Conservation (phyloP, 2,329 filamentous ascomycete genomes). For the Fusarium gaditjirri region DNA sequence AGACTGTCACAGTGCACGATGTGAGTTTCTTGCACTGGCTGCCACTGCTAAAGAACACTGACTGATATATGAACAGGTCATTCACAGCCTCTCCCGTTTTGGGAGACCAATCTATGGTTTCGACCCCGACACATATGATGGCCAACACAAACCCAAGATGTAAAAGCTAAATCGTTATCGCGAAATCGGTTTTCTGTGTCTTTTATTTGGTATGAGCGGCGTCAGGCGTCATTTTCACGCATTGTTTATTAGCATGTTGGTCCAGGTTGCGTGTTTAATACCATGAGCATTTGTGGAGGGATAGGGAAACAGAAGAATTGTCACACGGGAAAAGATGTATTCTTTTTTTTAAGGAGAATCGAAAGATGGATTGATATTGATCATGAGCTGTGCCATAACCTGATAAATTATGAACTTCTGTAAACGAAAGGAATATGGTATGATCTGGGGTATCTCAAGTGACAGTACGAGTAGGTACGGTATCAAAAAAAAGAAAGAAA, state of each 20-base stretch:
- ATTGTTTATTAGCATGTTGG: constrained; percentile 11
- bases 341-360: constrained; percentile 1
- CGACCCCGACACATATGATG: constrained; percentile 54
- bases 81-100: constrained; percentile 60
- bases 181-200: not conserved
- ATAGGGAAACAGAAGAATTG: not conserved
- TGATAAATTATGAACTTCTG: constrained; percentile 34
- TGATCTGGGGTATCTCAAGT: constrained; percentile 46
- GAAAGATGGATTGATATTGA: constrained; percentile 19
- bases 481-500: constrained; percentile 22
- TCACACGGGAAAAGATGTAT: not conserved
- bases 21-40: constrained; percentile 54
- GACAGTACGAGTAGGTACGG: constrained; percentile 38
- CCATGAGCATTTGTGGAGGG: not conserved
- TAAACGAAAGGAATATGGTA: constrained; percentile 39
- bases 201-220: not conserved
- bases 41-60: not conserved
- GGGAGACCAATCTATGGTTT: constrained; percentile 69
- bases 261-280: not conserved
- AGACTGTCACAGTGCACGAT: constrained; percentile 72
- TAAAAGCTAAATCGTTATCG: not conserved
- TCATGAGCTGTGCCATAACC: constrained; percentile 23
- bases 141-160: not conserved
- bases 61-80: constrained; percentile 57
- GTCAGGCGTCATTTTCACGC: not conserved